Percentiles rank a stretch among this genome's conserved stretches.
Conservation (phyloP, 2,329 filamentous ascomycete genomes). For the Aspergillus bombycis region DNA sequence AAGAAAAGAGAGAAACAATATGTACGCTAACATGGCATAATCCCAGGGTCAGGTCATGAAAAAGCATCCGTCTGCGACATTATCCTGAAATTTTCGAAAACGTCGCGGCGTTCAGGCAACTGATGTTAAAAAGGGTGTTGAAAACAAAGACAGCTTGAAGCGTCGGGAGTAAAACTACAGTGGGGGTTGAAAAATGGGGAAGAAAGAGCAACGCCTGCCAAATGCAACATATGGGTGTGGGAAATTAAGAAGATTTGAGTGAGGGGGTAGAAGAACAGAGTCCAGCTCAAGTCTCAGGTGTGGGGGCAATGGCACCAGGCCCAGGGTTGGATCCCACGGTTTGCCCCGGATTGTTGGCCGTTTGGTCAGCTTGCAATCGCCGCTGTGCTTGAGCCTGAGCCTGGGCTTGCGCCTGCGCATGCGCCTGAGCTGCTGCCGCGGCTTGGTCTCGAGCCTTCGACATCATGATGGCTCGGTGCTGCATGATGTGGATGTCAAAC, state of each 20-base stretch:
- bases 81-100: conserved; percentile 23
- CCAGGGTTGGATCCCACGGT: conserved; percentile 36
- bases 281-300: conserved; percentile 34
- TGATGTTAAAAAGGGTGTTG: conserved; percentile 6
- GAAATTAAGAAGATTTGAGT: conserved; percentile 19
- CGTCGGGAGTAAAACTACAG: conserved; percentile 33
- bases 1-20: conserved; percentile 31
- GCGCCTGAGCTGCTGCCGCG: conserved; percentile 46
- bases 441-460: conserved; percentile 47
- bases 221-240: conserved; percentile 30
- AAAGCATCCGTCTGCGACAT: conserved; percentile 24
- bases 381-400: conserved; percentile 42
- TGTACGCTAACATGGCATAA: conserved; percentile 43
- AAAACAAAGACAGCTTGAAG: not conserved
- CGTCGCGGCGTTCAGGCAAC: conserved; percentile 17
- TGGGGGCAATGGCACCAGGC: conserved; percentile 31
- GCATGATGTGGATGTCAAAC: conserved; percentile 60
- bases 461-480: conserved; percentile 57
- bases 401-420: conserved; percentile 46
- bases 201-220: conserved; percentile 35
- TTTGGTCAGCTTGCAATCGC: conserved; percentile 41
- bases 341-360: conserved; percentile 31
- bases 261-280: conserved; percentile 24
- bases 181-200: conserved; percentile 20
- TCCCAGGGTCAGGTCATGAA: conserved; percentile 28